These are phyloP conservation scores for Metarhizium humberi DNA, from an alignment of 2,329 filamentous ascomycete species.

Conservation along the genomic window DNA sequence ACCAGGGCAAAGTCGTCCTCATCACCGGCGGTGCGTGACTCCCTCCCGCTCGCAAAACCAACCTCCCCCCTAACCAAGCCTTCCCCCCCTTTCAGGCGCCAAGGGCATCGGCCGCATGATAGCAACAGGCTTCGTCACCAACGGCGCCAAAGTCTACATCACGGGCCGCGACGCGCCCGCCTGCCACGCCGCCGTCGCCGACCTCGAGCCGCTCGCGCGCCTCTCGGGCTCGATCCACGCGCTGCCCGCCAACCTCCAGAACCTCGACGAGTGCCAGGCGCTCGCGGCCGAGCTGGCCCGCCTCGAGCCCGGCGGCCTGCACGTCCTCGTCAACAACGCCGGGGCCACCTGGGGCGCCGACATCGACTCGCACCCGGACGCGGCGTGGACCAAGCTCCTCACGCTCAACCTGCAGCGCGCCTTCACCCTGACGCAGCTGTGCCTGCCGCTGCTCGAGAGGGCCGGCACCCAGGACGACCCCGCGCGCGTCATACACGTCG, in stretches of 20 bases:
- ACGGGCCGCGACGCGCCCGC: constrained; percentile 52
- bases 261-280: constrained; percentile 42
- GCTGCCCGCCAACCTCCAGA: constrained; percentile 57
- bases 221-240: constrained; percentile 40
- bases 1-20: constrained; percentile 46
- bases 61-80: not conserved
- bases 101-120: constrained; percentile 63
- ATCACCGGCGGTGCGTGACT: constrained; percentile 37
- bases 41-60: not conserved
- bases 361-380: constrained; percentile 49
- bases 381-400: constrained; percentile 48
- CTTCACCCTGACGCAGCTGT: constrained; percentile 55
- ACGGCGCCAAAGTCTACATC: constrained; percentile 57
- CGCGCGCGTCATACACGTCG: constrained; percentile 55
- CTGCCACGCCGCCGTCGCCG: constrained; percentile 45
- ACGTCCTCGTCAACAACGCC: constrained; percentile 58
- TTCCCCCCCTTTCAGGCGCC: constrained; percentile 23
- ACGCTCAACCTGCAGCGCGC: constrained; percentile 61
- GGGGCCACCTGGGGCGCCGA: constrained; percentile 56
- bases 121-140: constrained; percentile 53
- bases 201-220: constrained; percentile 40
- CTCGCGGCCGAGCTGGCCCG: constrained; percentile 42
- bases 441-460: constrained; percentile 48
- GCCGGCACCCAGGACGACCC: constrained; percentile 34
- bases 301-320: constrained; percentile 38